Evolutionary conservation across 768 basidiomycete species (phyloP).

Genomic region (Omphalotus guepiniiformis): DNA sequence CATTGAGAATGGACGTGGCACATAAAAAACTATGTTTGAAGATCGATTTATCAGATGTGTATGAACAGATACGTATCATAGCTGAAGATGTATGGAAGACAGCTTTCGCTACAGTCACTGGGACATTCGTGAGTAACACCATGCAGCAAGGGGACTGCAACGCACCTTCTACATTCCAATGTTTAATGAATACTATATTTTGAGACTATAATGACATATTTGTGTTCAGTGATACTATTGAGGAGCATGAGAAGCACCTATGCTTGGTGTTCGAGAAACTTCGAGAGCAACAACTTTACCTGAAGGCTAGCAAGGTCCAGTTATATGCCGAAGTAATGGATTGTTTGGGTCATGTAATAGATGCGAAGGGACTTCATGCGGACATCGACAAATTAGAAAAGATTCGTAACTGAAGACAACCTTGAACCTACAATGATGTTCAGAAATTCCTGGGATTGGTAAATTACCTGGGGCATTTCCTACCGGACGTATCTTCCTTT

Average conservation of each 20-base stretch:
- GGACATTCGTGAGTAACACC: constrained; percentile 27
- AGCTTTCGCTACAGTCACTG: constrained; percentile 23
- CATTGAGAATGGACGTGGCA: constrained; percentile 21
- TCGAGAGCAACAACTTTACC: constrained; percentile 17
- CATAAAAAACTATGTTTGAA: constrained; percentile 19
- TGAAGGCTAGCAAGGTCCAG: constrained; percentile 22
- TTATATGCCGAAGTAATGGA: constrained; percentile 19
- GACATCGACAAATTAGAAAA: constrained; percentile 24
- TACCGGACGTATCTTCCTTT: constrained; percentile 22
- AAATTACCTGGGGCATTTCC: constrained; percentile 24
- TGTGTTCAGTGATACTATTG: constrained; percentile 16
- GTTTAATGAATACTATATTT: constrained; percentile 27
- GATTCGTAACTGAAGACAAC: constrained; percentile 5
- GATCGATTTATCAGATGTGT: constrained; percentile 27
- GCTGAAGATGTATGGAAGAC: constrained; percentile 16
- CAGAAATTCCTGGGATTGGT: constrained; percentile 26
- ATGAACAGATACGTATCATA: constrained; percentile 27
- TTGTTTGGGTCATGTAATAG: constrained; percentile 28
- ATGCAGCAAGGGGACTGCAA: constrained; percentile 29
- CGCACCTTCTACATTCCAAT: constrained; percentile 27
- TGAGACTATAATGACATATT: constrained; percentile 1
- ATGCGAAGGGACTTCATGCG: constrained; percentile 24
- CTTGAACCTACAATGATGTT: constrained; percentile 14
- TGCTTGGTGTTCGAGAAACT: constrained; percentile 20
- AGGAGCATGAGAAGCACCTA: constrained; percentile 25